Evolutionary conservation across 2,329 filamentous ascomycete genomes (phyloP), one percentile per base, ranked within the genome.

Genomic region (Calonectria hongkongensis): DNA sequence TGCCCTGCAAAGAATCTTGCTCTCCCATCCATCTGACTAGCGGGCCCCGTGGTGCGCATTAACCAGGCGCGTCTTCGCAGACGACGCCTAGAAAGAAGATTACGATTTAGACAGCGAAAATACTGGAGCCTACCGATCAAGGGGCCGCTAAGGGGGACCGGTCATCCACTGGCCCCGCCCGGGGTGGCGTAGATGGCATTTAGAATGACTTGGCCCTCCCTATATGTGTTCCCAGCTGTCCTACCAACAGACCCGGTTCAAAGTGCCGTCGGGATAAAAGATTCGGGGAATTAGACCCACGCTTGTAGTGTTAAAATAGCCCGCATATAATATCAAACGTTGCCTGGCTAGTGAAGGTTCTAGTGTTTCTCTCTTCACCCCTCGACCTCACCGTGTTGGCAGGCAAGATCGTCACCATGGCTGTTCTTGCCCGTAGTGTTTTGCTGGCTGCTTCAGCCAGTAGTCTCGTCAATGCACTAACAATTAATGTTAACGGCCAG

Each of bases 401-500:
- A 39, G 58, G 41, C 65, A 72, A 68, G 45, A 45, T 62, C 47
- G 58, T 39, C 51, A 51, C 58, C 54, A 74, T 74, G 72, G 39
- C 72, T 33, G 27, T 54, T 72, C 66, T 74, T 60, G 58, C 70
- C 66, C 72, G 66, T 41, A 60, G 70, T 70, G 33, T 74, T 25
- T 54, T 69, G 27, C 60, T 69, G 28, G 72, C 71, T 54, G 69
- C 66, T 18, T 72, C 72, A 12, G 16, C 72, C 16, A 63, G 66
- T 28, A 54, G 63, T 60, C 60, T 73, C 43, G 72, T 51, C 27
- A 72, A 58, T 63, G 78, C 78, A 27, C 78, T 79, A 72, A 79
- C 78, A n/a, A 74, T 80, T 64, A 74, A 74, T 27, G 63, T 77
- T 36, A 50, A 77, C 47, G 74, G 74, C 33, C 64, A 73, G 50